A percentile compares a stretch with the other conserved stretches of the same genome.
These are phyloP conservation scores for Paxillus ammoniavirescens DNA, from an alignment of 768 basidiomycete genomes.

Conservation along the genomic window DNA sequence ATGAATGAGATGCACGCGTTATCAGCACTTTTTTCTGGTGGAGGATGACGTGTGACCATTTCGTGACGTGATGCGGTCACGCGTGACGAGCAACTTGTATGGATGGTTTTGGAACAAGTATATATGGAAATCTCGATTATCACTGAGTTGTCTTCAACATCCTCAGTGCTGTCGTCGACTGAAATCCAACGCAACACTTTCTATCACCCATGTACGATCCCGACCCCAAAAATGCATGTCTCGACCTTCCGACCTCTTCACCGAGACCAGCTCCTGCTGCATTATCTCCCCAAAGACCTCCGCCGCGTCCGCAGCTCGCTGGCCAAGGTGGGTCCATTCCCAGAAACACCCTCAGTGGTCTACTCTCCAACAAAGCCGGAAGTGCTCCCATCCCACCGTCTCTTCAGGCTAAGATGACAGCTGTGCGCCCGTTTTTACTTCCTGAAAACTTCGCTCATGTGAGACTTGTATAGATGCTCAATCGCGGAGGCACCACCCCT, in stretches of 20 bases:
- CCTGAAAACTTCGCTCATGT: constrained; percentile 14
- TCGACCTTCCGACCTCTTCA: neutral
- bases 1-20: constrained; percentile 2
- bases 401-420: constrained; percentile 92
- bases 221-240: constrained; percentile 4
- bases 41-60: neutral
- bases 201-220: constrained; percentile 8
- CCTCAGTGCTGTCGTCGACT: constrained; percentile 4
- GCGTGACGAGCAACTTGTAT: constrained; percentile 20
- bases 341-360: constrained; percentile 34
- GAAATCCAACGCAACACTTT: constrained; percentile 21
- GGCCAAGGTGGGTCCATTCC: constrained; percentile 11
- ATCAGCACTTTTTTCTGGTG: neutral
- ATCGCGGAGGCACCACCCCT: constrained; percentile 33
- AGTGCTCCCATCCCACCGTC: constrained; percentile 81
- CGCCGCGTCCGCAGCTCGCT: constrained; percentile 12
- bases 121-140: constrained; percentile 38
- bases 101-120: constrained; percentile 3
- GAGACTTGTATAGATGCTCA: constrained; percentile 42
- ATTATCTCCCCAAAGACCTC: constrained; percentile 7
- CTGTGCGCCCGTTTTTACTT: constrained; percentile 46
- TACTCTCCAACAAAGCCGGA: constrained; percentile 43
- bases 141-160: constrained; percentile 16
- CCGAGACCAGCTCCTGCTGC: constrained; percentile 3
- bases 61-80: constrained; percentile 3